A percentile compares a stretch with the other conserved stretches of the same genome.
Conservation (phyloP, 179 eudicot genomes). For the Amaranthus tricolor region DNA sequence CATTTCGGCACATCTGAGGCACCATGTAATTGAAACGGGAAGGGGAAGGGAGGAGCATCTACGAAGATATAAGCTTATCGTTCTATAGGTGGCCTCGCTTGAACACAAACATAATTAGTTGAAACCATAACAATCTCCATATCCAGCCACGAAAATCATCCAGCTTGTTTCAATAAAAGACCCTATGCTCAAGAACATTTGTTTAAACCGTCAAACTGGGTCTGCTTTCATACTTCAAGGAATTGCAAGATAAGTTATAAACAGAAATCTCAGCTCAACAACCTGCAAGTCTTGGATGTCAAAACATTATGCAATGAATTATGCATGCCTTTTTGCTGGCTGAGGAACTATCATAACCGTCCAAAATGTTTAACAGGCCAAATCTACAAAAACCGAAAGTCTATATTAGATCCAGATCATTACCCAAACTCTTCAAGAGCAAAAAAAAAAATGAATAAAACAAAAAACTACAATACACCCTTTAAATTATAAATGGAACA, state of each 20-base stretch:
- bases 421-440: neutral
- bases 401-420: neutral
- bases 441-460: neutral
- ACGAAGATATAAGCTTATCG: neutral
- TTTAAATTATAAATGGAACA: no score
- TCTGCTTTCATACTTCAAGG: neutral
- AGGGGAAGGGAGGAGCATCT: no score
- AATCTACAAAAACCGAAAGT: slow-evolving; percentile 30
- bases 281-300: neutral
- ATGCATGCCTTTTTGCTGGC: slow-evolving; percentile 7
- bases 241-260: neutral
- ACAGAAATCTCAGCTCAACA: neutral
- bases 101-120: neutral
- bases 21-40: no score
- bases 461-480: neutral
- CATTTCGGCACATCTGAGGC: no score
- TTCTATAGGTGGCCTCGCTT: neutral
- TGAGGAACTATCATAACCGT: slow-evolving; percentile 28
- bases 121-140: neutral
- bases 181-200: neutral
- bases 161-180: neutral
- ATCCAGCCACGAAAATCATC: neutral
- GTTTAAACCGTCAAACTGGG: neutral
- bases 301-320: neutral
- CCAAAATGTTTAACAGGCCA: slow-evolving; percentile 56